Conservation (phyloP, 306 rosid species). For the Canavalia gladiata region DNA sequence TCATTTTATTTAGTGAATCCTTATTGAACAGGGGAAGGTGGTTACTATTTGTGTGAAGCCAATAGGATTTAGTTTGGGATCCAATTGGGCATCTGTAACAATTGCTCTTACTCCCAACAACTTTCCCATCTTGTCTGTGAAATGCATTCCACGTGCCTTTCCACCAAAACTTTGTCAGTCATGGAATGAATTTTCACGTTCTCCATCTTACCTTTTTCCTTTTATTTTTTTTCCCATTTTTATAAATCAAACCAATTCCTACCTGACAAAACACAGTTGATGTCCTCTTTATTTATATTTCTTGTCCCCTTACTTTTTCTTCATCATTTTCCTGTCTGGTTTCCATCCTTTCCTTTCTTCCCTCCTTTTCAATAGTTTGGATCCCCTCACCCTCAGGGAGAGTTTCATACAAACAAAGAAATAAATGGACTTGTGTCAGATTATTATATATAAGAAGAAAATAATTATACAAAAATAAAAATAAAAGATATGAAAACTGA, state of each 20-base stretch:
- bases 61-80: slow-evolving; percentile 30
- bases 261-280: slow-evolving; percentile 31
- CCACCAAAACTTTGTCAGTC: slow-evolving; percentile 55
- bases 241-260: not conserved
- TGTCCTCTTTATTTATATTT: slow-evolving; percentile 29
- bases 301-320: slow-evolving; percentile 46
- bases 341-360: slow-evolving; percentile 32
- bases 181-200: not conserved
- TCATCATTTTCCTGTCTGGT: slow-evolving; percentile 36
- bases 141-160: slow-evolving; percentile 83
- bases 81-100: slow-evolving; percentile 42
- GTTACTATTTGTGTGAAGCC: slow-evolving; percentile 19
- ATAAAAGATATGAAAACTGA: too few species aligned
- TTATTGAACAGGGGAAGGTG: too few species aligned
- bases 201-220: not conserved
- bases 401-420: too few species aligned
- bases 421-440: too few species aligned
- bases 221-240: not conserved
- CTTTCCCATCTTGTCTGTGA: slow-evolving; percentile 57
- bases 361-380: not conserved
- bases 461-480: too few species aligned
- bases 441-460: too few species aligned
- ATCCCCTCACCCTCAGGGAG: too few species aligned
- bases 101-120: slow-evolving; percentile 46
- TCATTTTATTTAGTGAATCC: too few species aligned